Evolutionary conservation across 2,329 filamentous ascomycete species (phyloP).

Genomic region (Biscogniauxia mediterranea): DNA sequence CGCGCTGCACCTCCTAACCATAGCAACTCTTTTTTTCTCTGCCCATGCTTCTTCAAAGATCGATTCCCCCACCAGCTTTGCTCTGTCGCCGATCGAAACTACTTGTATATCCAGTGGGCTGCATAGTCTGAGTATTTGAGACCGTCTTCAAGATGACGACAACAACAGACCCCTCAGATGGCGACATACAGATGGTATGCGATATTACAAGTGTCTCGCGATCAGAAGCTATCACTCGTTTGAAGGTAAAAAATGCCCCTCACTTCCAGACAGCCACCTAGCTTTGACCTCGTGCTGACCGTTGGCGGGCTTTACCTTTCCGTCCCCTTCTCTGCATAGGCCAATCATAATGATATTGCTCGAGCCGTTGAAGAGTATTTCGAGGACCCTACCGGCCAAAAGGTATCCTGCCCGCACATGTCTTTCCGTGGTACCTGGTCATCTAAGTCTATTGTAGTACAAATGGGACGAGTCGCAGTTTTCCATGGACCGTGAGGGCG

Average conservation of each 20-base stretch:
- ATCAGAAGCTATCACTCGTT: constrained; percentile 22
- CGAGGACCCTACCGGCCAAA: constrained; percentile 42
- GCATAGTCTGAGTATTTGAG: neutral
- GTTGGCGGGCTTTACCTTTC: neutral
- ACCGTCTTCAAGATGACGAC: constrained; percentile 23
- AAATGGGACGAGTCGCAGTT: constrained; percentile 57
- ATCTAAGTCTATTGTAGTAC: constrained; percentile 37
- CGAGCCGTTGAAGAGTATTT: constrained; percentile 52
- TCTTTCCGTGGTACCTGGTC: neutral
- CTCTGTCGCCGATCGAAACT: neutral
- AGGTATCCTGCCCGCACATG: constrained; percentile 31
- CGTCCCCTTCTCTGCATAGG: constrained; percentile 25
- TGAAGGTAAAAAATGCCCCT: constrained; percentile 24
- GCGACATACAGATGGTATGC: constrained; percentile 16
- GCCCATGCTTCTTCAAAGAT: neutral
- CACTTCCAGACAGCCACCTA: constrained; percentile 2
- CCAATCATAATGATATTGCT: constrained; percentile 46
- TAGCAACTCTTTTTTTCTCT: neutral
- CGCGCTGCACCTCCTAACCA: neutral
- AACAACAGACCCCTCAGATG: constrained; percentile 20
- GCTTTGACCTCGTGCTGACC: constrained; percentile 4
- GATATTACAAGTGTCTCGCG: constrained; percentile 21
- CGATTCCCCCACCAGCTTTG: neutral
- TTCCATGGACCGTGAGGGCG: constrained; percentile 50
- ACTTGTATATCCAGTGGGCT: constrained; percentile 12